Evolutionary conservation across 208 protist species (phyloP).

Genomic region (Paratrypanosoma confusum): DNA sequence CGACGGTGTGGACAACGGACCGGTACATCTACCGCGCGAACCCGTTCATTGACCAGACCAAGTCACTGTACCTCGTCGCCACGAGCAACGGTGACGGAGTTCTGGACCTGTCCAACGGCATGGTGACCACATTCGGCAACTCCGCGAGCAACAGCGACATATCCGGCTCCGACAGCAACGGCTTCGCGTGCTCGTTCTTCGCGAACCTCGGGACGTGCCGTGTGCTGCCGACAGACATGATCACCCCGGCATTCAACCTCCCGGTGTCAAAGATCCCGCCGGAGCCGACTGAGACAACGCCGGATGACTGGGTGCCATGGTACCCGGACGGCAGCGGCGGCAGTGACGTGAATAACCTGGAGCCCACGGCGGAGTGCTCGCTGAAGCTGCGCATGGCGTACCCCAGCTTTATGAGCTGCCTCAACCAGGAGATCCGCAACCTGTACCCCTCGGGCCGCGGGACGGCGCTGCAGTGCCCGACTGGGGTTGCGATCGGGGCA

Average conservation of each 20-base stretch:
- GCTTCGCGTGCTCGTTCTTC: too few species aligned
- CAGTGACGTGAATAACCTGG: conserved; percentile 1
- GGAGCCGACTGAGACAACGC: conserved; percentile 8
- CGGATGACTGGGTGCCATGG: conserved; percentile 4
- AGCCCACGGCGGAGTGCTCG: conserved; percentile 2
- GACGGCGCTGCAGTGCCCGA: conserved; percentile 1
- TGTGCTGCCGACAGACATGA: too few species aligned
- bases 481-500: neutral
- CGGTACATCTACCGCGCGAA: too few species aligned
- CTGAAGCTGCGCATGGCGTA: conserved; percentile 3
- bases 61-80: too few species aligned
- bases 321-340: conserved; percentile 5
- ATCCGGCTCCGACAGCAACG: too few species aligned
- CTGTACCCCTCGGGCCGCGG: conserved; percentile 5
- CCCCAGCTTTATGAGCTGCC: conserved; percentile 7
- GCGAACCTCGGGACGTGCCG: too few species aligned
- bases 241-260: neutral
- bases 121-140: too few species aligned
- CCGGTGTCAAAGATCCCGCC: conserved; percentile 3
- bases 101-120: too few species aligned
- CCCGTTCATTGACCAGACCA: too few species aligned
- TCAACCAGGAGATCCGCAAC: neutral
- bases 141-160: too few species aligned
- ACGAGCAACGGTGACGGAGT: too few species aligned
- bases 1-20: too few species aligned